Evolutionary conservation across 768 basidiomycete genomes (phyloP).

Genomic region (Phaeotremella fagi): DNA sequence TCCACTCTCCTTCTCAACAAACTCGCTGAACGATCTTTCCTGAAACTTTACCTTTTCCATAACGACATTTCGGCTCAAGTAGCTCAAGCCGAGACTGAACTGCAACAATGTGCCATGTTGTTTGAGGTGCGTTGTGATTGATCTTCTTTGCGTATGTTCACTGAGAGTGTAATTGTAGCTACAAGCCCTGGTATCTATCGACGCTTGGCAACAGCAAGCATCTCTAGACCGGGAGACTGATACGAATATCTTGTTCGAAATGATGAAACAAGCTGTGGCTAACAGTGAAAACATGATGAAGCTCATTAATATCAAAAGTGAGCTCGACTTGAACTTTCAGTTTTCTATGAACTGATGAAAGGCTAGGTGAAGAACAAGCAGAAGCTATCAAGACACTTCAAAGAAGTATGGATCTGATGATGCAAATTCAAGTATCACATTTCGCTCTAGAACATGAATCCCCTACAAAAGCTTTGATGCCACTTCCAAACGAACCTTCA

Average conservation of each 20-base stretch:
- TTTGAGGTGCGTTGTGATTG: slow-evolving; percentile 52
- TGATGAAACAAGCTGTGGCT: slow-evolving; percentile 59
- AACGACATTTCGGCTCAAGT: slow-evolving; percentile 63
- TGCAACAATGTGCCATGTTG: slow-evolving; percentile 58
- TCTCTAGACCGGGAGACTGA: slow-evolving; percentile 56
- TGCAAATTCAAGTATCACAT: slow-evolving; percentile 33
- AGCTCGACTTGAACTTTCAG: too few relatives aligned
- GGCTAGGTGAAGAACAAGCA: slow-evolving; percentile 59
- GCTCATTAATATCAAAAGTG: slow-evolving; percentile 56
- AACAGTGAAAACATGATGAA: slow-evolving; percentile 63
- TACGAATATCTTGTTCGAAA: slow-evolving; percentile 56
- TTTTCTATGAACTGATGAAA: too few relatives aligned
- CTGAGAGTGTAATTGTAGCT: slow-evolving; percentile 13
- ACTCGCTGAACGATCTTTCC: slow-evolving; percentile 63
- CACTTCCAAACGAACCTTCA: too few relatives aligned
- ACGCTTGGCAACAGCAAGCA: slow-evolving; percentile 50
- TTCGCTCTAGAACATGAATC: slow-evolving; percentile 23
- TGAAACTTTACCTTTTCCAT: slow-evolving; percentile 71
- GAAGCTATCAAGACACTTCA: slow-evolving; percentile 78
- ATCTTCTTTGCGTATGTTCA: background rate
- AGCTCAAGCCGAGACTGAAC: slow-evolving; percentile 54
- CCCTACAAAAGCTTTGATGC: background rate
- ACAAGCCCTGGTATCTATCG: slow-evolving; percentile 30
- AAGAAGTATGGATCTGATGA: slow-evolving; percentile 53
- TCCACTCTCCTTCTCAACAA: slow-evolving; percentile 55